Percentiles rank a stretch among this genome's conserved stretches.
Conservation (phyloP, 148 eudicot species). For the Agrostemma githago region DNA sequence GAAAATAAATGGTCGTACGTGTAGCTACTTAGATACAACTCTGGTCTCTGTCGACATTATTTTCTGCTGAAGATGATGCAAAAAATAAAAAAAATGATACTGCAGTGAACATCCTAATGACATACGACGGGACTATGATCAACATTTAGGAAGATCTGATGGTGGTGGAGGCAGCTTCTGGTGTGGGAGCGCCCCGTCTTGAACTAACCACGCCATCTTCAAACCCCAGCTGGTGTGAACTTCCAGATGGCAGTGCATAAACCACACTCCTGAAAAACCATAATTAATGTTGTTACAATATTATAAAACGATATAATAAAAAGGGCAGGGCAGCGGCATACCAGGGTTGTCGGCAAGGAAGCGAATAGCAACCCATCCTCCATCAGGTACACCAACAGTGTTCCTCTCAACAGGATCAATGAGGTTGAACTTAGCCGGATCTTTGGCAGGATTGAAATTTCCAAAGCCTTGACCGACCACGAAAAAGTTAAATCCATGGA, state of each 20-base stretch:
- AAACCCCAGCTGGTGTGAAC: conserved; percentile 72
- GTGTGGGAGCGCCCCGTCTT: conserved; percentile 40
- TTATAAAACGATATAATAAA: neutral
- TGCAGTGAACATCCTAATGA: neutral
- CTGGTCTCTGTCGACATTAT: conserved; percentile 1
- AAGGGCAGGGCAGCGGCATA: neutral
- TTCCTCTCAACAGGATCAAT: conserved; percentile 62
- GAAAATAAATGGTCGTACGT: conserved; percentile 4
- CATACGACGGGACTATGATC: neutral
- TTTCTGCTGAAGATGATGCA: neutral
- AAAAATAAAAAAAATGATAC: neutral
- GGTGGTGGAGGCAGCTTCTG: conserved; percentile 62
- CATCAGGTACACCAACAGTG: conserved; percentile 59
- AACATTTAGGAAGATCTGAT: conserved; percentile 54
- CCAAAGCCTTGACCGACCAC: conserved; percentile 69
- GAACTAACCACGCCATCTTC: conserved; percentile 65
- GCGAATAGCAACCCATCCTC: conserved; percentile 72
- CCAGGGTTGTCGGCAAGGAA: conserved; percentile 72
- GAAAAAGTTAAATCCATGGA: conserved; percentile 69
- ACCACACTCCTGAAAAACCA: conserved; percentile 47
- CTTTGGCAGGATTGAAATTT: conserved; percentile 48
- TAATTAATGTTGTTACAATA: neutral
- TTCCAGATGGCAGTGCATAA: conserved; percentile 69
- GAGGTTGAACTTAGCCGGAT: conserved; percentile 48
- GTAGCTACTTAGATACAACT: neutral